A percentile compares a stretch with the other conserved stretches of the same genome.
Evolutionary conservation across 768 basidiomycete species (phyloP).

Genomic region (Hypholoma sublateritium): DNA sequence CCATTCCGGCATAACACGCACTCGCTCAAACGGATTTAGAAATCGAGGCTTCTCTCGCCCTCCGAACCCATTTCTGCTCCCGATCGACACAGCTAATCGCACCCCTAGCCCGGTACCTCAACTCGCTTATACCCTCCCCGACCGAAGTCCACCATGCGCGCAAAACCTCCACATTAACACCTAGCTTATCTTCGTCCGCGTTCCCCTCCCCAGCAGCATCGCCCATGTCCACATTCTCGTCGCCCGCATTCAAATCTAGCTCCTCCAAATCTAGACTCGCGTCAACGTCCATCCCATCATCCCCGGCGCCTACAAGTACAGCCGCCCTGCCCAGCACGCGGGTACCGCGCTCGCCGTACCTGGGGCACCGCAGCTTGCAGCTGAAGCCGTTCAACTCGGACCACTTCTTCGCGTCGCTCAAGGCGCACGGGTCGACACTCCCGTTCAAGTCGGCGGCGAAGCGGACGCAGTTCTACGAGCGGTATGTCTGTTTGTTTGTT

Average conservation of each 20-base stretch:
- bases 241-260: conserved; percentile 5
- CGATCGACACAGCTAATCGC: conserved; percentile 85
- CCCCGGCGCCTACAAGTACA: background rate
- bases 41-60: conserved; percentile 58
- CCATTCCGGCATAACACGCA: background rate
- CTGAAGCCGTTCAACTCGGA: conserved; percentile 70
- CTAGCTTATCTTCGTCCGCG: conserved; percentile 1
- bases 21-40: conserved; percentile 32
- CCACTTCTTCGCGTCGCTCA: conserved; percentile 73
- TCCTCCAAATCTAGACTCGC: conserved; percentile 1
- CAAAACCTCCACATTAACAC: conserved; percentile 11
- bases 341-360: background rate
- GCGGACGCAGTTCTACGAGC: conserved; percentile 73
- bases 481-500: conserved; percentile 23
- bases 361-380: conserved; percentile 27
- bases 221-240: conserved; percentile 4
- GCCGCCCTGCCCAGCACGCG: background rate
- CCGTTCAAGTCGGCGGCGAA: conserved; percentile 72
- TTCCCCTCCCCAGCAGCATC: conserved; percentile 6
- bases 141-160: conserved; percentile 44
- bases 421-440: conserved; percentile 64
- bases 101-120: conserved; percentile 89
- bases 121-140: conserved; percentile 78
- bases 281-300: background rate
- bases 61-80: conserved; percentile 82